Evolutionary conservation across 805 yeast species (phyloP).

Genomic region (Monosporozyma aerobia): DNA sequence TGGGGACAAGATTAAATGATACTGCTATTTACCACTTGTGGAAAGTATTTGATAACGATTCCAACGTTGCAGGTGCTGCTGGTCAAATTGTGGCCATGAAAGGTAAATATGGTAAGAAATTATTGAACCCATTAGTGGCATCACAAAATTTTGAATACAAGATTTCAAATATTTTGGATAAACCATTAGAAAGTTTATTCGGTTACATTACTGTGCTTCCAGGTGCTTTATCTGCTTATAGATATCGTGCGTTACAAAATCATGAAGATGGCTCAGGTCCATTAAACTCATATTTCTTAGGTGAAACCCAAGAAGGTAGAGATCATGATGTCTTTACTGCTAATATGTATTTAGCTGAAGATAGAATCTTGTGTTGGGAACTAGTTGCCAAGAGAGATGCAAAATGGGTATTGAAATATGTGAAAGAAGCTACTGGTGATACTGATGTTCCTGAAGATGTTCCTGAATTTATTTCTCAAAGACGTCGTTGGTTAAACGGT

Average conservation of each 20-base stretch:
- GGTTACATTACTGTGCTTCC: constrained; percentile 92
- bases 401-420: constrained; percentile 86
- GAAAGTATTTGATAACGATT: constrained; percentile 95
- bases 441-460: constrained; percentile 94
- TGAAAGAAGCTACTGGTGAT: constrained; percentile 87
- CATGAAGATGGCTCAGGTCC: constrained; percentile 93
- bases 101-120: constrained; percentile 75
- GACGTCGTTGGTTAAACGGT: constrained; percentile 98
- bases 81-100: constrained; percentile 96
- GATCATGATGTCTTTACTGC: constrained; percentile 82
- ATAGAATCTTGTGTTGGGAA: constrained; percentile 94
- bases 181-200: constrained; percentile 85
- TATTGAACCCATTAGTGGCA: constrained; percentile 86
- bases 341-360: constrained; percentile 95
- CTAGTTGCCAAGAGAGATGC: constrained; percentile 76
- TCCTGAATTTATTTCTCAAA: constrained; percentile 90
- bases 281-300: constrained; percentile 76
- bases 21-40: constrained; percentile 86
- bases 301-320: constrained; percentile 55
- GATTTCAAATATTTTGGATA: constrained; percentile 92
- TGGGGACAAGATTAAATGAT: constrained; percentile 92
- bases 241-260: constrained; percentile 78
- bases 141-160: constrained; percentile 95
- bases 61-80: constrained; percentile 98
- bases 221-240: constrained; percentile 91